Evolutionary conservation across 2,329 filamentous ascomycete genomes (phyloP).

Genomic region (Xylaria sp.): DNA sequence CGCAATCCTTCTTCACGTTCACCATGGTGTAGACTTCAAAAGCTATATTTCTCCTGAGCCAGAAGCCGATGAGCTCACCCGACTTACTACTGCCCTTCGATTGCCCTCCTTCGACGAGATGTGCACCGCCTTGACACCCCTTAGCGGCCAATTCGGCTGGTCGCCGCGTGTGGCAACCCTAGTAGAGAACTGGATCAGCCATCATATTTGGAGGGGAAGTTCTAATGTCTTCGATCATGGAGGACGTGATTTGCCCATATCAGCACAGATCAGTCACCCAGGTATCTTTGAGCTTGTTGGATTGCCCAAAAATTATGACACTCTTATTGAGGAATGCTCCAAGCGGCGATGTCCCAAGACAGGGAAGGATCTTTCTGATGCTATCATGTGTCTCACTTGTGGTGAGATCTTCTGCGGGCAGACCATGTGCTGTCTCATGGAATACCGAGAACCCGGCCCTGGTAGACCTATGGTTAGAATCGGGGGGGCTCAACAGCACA

Average conservation of each 20-base stretch:
- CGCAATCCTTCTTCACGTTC: constrained; percentile 84
- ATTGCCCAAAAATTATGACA: constrained; percentile 90
- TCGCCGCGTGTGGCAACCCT: constrained; percentile 58
- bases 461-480: constrained; percentile 61
- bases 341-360: constrained; percentile 85
- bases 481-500: constrained; percentile 91
- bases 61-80: constrained; percentile 81
- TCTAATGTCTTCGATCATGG: constrained; percentile 21
- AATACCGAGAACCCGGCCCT: constrained; percentile 58
- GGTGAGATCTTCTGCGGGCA: constrained; percentile 97
- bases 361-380: constrained; percentile 90
- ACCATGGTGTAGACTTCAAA: constrained; percentile 89
- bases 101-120: constrained; percentile 84
- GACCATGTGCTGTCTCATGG: constrained; percentile 86
- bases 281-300: constrained; percentile 95
- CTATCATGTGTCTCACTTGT: constrained; percentile 92
- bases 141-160: constrained; percentile 60
- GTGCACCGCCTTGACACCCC: constrained; percentile 68
- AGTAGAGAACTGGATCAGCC: constrained; percentile 78
- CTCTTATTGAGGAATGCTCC: constrained; percentile 90
- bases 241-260: constrained; percentile 48
- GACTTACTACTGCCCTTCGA: constrained; percentile 79
- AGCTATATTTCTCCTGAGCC: constrained; percentile 71
- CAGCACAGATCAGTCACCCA: constrained; percentile 76
- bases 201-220: constrained; percentile 59